Evolutionary conservation across 495 filamentous ascomycete genomes (phyloP).

Genomic region (Aspergillus olivimuriae): DNA sequence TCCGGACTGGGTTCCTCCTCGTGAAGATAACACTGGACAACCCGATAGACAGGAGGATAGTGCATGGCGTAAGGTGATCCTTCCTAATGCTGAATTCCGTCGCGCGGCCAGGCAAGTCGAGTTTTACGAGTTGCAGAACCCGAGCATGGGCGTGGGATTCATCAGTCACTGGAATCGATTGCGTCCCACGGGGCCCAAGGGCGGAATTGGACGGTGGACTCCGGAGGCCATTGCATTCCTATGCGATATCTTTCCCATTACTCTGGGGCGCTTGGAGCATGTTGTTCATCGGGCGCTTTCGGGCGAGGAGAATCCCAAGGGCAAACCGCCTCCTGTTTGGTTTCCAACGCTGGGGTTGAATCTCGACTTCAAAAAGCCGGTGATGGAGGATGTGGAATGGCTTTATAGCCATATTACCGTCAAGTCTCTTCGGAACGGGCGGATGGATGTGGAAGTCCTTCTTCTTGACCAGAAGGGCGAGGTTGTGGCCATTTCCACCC

Average conservation of each 20-base stretch:
- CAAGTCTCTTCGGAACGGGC: background rate
- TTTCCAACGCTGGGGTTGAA: constrained; percentile 1
- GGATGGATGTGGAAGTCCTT: constrained; percentile 1
- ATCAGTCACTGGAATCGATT: background rate
- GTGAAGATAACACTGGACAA: background rate
- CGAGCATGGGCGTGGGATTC: background rate
- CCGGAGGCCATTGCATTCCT: background rate
- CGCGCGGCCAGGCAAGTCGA: background rate
- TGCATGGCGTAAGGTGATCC: background rate
- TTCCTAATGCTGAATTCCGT: background rate
- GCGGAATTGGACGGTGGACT: background rate
- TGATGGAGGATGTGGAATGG: background rate
- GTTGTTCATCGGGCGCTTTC: background rate
- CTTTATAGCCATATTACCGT: background rate
- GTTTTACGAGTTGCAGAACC: background rate
- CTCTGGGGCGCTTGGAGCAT: background rate
- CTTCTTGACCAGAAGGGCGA: background rate
- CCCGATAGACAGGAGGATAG: background rate
- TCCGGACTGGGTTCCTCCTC: background rate
- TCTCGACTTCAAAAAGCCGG: background rate
- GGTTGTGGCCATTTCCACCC: background rate
- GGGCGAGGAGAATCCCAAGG: background rate
- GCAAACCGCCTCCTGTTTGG: background rate
- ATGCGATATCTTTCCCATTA: background rate
- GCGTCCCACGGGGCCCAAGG: background rate